Evolutionary conservation across 106 monocot species (phyloP).

Genomic region (Xerophyta viscosa): DNA sequence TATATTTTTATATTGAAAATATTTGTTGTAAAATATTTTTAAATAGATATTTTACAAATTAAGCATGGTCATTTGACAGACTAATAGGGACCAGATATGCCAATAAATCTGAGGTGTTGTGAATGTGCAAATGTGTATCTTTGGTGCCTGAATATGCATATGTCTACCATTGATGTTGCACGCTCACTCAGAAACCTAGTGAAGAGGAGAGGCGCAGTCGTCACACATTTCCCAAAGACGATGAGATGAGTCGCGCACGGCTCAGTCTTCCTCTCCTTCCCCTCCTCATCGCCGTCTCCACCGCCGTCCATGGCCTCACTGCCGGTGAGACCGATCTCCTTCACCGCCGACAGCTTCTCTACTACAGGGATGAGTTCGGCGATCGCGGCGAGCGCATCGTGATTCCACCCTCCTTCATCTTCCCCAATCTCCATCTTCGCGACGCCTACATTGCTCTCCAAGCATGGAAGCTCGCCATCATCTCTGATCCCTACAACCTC

Average conservation of each 20-base stretch:
- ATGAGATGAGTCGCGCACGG: constrained; percentile 26
- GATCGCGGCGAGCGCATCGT: constrained; percentile 41
- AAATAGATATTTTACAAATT: too few relatives aligned
- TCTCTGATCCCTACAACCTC: constrained; percentile 63
- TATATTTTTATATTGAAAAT: too few relatives aligned
- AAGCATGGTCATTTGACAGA: too few relatives aligned
- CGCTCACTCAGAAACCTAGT: not conserved
- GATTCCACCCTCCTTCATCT: constrained; percentile 44
- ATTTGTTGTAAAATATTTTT: too few relatives aligned
- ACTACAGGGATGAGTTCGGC: constrained; percentile 33
- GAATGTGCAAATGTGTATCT: too few relatives aligned
- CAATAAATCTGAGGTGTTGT: too few relatives aligned
- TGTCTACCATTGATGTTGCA: too few relatives aligned
- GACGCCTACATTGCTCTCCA: constrained; percentile 89
- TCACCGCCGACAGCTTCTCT: constrained; percentile 65
- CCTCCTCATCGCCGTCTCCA: not conserved
- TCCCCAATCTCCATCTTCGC: constrained; percentile 40
- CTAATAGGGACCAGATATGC: too few relatives aligned
- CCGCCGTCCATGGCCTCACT: constrained; percentile 16
- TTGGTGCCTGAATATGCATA: too few relatives aligned
- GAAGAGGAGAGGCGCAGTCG: too few relatives aligned
- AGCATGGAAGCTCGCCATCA: constrained; percentile 71
- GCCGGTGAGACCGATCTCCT: constrained; percentile 19
- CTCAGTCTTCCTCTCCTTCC: constrained; percentile 2
- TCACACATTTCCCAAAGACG: too few relatives aligned